Evolutionary conservation across 2,329 filamentous ascomycete genomes (phyloP), one percentile per base, ranked within the genome.

Genomic region (Alternaria consortialis): DNA sequence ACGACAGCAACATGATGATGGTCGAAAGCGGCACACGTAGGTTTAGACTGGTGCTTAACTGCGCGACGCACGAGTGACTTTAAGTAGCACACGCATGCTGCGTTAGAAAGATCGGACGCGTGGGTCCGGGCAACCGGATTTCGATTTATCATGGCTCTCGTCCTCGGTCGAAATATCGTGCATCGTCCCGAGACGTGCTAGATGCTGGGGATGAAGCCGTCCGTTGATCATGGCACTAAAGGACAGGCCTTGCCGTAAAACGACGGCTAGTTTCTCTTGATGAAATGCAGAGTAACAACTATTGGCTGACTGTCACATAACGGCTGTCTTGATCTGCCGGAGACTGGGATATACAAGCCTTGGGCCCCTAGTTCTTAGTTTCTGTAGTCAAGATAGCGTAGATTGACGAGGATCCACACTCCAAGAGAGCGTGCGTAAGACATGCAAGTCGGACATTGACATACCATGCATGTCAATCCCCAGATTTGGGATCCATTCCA

Each of bases 1-100:
- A 23, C 3, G 32, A 12, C 3, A 55, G 31, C 23, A 36, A n/a
- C 53, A 55, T 55, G 40, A 12, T 44, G 42, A n/a, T 25, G 40
- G n/a, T 1, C 12, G 4, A 2, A 9, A 11, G 0, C 1, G n/a
- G 17, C 2, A 48, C 12, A 13, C 20, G 2, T 12, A 15, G 12
- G 17, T 3, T 1, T 36, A 17, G 25, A 32, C 20, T 8, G 31
- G 20, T 36, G 20, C 29, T 48, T 13, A n/a, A 23, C 13, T 40
- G 17, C 31, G 31, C 17, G 46, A 12, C 12, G 17, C 13, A 36
- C 12, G 36, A 9, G 7, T 15, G 17, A 17, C 2, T 48, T 36
- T 48, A n/a, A 34, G 15, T 23, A 11, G 2, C 29, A 48, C 15
- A n/a, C 17, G 2, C 11, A 23, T 48, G 13, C 44, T 20, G 7